A percentile compares a stretch with the other conserved stretches of the same genome.
Conservation (phyloP, 176 grass and related monocot species). For the Musa troglodytarum region DNA sequence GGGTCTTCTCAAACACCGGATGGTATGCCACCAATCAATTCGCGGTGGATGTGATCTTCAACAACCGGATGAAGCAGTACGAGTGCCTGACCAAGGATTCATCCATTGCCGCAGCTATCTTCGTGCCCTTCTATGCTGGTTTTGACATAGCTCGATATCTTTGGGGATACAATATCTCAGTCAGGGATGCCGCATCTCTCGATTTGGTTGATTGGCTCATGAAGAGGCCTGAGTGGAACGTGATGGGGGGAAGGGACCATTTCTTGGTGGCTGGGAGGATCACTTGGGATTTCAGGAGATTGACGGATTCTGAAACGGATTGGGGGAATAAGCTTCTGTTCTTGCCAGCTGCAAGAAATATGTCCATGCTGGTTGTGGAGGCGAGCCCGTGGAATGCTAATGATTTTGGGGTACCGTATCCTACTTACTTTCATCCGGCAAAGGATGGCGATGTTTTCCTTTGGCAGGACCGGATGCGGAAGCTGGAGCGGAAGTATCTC, state of each 20-base stretch:
- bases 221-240: not conserved
- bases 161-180: not conserved
- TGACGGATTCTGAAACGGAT: not conserved
- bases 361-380: constrained; percentile 5
- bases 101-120: not conserved
- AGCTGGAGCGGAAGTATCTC: not conserved
- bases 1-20: not conserved
- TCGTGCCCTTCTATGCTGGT: not conserved
- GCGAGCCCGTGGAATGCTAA: not conserved
- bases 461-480: constrained; percentile 8
- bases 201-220: not conserved
- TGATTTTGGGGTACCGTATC: constrained; percentile 2
- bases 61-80: not conserved
- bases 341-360: constrained; percentile 1
- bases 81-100: not conserved
- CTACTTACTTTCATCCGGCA: constrained; percentile 3
- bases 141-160: not conserved
- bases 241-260: not conserved
- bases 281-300: constrained; percentile 1
- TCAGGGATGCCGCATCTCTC: not conserved
- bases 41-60: not conserved
- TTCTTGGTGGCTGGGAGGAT: not conserved
- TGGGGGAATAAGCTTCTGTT: not conserved
- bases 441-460: not conserved
- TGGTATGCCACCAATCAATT: not conserved